Percentiles rank a stretch among this genome's conserved stretches.
Evolutionary conservation across 2,329 filamentous ascomycete genomes (phyloP).

Genomic region (Coniochaeta sp.): DNA sequence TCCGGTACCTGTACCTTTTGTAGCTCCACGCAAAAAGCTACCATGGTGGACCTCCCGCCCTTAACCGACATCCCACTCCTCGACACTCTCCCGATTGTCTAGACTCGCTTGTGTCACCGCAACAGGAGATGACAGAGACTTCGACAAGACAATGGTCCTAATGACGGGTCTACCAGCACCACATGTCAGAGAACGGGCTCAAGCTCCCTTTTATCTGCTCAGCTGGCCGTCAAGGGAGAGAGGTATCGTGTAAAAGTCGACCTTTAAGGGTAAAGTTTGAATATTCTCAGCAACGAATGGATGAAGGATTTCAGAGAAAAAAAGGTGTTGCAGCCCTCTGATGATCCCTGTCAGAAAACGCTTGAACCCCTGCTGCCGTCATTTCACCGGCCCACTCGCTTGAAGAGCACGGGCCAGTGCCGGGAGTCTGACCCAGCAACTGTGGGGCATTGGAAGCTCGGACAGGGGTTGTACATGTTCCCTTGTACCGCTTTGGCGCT

Average conservation of each 20-base stretch:
- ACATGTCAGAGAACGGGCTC: background rate
- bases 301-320: background rate
- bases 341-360: conserved; percentile 4
- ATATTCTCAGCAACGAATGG: too few species aligned
- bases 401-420: conserved; percentile 2
- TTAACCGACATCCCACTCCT: background rate
- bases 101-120: background rate
- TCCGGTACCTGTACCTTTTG: background rate
- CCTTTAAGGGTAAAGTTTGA: too few species aligned
- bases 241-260: too few species aligned
- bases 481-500: conserved; percentile 1
- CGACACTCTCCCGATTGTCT: background rate
- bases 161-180: background rate
- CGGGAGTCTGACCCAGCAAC: conserved; percentile 1
- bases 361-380: conserved; percentile 2
- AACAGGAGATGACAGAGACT: background rate
- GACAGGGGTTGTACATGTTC: background rate
- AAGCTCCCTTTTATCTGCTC: too few species aligned
- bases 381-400: background rate
- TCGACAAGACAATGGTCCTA: background rate
- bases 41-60: background rate
- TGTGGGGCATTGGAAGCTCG: background rate
- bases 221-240: too few species aligned
- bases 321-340: background rate
- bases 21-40: background rate